Conservation (phyloP, 2,329 filamentous ascomycete genomes). For the Botryotinia narcissicola region DNA sequence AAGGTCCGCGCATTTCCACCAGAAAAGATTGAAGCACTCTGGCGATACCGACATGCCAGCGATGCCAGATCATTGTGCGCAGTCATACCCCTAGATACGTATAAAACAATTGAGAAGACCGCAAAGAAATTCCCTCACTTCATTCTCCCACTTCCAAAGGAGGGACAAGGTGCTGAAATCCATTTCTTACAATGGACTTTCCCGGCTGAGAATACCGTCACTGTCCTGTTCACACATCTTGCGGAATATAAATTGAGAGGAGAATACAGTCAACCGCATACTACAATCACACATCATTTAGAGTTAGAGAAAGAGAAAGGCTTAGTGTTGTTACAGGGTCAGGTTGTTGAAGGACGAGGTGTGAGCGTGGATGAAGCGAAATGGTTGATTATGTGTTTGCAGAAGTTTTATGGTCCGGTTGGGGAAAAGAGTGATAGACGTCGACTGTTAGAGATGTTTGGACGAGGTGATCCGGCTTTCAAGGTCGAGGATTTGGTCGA, state of each 20-base stretch:
- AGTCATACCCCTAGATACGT: slow-evolving; percentile 71
- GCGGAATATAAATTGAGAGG: slow-evolving; percentile 90
- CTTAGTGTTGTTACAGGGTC: slow-evolving; percentile 82
- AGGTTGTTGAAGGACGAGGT: slow-evolving; percentile 72
- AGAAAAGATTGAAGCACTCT: slow-evolving; percentile 82
- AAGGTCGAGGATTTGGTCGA: slow-evolving; percentile 81
- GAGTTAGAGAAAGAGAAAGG: slow-evolving; percentile 74
- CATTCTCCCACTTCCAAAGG: slow-evolving; percentile 79
- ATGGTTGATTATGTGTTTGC: slow-evolving; percentile 88
- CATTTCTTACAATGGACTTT: slow-evolving; percentile 98
- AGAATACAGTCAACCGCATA: slow-evolving; percentile 88
- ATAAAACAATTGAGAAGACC: slow-evolving; percentile 65
- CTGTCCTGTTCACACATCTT: slow-evolving; percentile 89
- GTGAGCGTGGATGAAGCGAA: slow-evolving; percentile 78
- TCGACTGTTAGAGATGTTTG: slow-evolving; percentile 79
- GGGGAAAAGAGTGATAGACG: slow-evolving; percentile 58
- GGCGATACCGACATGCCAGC: slow-evolving; percentile 81
- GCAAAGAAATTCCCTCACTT: slow-evolving; percentile 82
- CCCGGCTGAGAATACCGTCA: slow-evolving; percentile 65
- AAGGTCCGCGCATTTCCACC: slow-evolving; percentile 71
- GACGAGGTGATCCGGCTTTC: slow-evolving; percentile 72
- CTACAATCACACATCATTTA: slow-evolving; percentile 86
- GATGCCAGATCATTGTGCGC: slow-evolving; percentile 79
- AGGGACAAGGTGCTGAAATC: slow-evolving; percentile 73
- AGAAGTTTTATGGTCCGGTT: slow-evolving; percentile 80